Conservation (phyloP, 2,329 filamentous ascomycete genomes). For the Colletotrichum tropicale region DNA sequence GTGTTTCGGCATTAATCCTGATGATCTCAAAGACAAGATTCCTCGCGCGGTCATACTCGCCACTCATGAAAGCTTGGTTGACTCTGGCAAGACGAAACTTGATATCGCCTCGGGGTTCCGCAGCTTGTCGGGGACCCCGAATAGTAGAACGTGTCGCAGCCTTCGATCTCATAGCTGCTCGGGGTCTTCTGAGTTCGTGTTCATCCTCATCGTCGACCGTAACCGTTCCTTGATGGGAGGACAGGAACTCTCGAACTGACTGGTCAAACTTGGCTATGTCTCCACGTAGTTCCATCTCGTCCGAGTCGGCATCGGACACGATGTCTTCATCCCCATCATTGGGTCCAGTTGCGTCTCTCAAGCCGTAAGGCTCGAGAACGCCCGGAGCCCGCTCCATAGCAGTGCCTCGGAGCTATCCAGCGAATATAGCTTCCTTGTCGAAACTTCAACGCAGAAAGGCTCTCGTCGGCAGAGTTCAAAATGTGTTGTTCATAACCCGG, state of each 20-base stretch:
- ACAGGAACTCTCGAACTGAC: conserved; percentile 45
- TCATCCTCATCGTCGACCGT: neutral
- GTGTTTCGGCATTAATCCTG: conserved; percentile 70
- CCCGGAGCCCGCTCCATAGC: neutral
- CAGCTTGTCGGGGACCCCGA: conserved; percentile 61
- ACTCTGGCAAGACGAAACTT: conserved; percentile 70
- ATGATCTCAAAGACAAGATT: conserved; percentile 67
- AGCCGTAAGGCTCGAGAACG: neutral
- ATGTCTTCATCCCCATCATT: conserved; percentile 24
- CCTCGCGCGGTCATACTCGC: conserved; percentile 64
- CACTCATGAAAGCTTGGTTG: conserved; percentile 69
- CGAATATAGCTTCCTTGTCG: neutral
- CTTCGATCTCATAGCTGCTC: conserved; percentile 25
- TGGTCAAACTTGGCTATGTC: conserved; percentile 49
- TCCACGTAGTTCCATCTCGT: conserved; percentile 46
- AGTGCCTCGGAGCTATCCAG: neutral
- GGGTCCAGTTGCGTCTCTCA: neutral
- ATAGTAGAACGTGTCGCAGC: conserved; percentile 24
- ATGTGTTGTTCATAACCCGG: neutral
- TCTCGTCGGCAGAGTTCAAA: neutral
- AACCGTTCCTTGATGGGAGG: conserved; percentile 31
- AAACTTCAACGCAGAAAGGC: too few species aligned
- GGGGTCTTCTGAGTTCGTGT: conserved; percentile 16
- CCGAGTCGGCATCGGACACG: conserved; percentile 47
- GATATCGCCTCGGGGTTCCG: conserved; percentile 74